Evolutionary conservation across 225 moss, liverwort and hornwort species (phyloP), one percentile per base, ranked within the genome.

Genomic region (Polytrichum formosum): DNA sequence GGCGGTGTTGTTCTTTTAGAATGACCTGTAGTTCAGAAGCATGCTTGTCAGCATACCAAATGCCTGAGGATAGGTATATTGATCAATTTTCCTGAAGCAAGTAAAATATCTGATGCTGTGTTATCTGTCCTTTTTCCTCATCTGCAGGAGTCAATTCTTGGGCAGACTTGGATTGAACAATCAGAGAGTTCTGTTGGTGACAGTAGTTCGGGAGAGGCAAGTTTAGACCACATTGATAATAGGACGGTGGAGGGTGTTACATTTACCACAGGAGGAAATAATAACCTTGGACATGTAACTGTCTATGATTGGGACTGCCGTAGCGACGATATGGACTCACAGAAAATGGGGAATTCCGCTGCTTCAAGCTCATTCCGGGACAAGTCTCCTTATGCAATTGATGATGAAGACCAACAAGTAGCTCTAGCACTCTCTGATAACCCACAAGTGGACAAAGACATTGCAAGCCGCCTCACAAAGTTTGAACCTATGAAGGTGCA

Each of bases 401-500:
- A 92, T 88, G 92, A 94, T 54, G 87, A 91, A 46, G 92, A 94
- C 71, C 87, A 88, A 54, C 82, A 78, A 72, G 31, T 88, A 79
- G 94, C 90, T 66, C 25, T 98, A 81, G 80, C 84, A 56, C 81
- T 98, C 55, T 88, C 92, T 54, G 92, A 91, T 70, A 76, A 88
- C 73, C 88, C 87, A 68, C 82, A 77, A 56, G 69, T 82, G 78
- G 90, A 98, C 81, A 83, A 81, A 85, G 98, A 98, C 90, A 88
- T 94, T 64, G 92, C 88, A 65, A 94, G 81, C 72, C 98, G 98
- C 33, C 91, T 98, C n/a, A 88, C 86, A 58, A 91, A 94, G 81
- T 78, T 98, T 76, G 98, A 94, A 70, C 91, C 94, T 58, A 92
- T 98, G 72, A 78, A 85, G 79, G 97, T 98, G 67, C 79, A 88